phyloP scores from a whole-genome alignment of 2,329 filamentous ascomycete genomes.

The Apiospora phragmitis region DNA sequence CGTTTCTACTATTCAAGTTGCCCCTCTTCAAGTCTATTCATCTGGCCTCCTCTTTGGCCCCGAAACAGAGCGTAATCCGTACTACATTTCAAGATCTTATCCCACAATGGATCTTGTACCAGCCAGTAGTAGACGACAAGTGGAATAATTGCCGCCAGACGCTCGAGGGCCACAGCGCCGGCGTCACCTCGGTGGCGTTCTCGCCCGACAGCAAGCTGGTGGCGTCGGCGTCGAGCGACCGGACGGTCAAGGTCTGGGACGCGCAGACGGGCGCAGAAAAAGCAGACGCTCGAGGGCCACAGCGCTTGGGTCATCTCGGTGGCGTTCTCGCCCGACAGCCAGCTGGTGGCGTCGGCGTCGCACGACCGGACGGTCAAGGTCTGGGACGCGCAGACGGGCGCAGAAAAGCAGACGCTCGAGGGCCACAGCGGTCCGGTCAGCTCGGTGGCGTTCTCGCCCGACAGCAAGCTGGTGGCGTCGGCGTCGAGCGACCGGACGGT shows the following conservation, averaged over 20 bases:
- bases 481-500: no score
- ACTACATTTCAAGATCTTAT: constrained; percentile 18
- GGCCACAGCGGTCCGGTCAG: no score
- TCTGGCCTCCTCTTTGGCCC: constrained; percentile 33
- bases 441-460: no score
- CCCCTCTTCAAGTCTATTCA: constrained; percentile 35
- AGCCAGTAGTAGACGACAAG: constrained; percentile 15
- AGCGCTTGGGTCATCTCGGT: no score
- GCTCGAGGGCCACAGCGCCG: not conserved
- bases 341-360: no score
- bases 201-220: constrained; percentile 1
- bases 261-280: no score
- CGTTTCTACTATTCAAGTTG: constrained; percentile 25
- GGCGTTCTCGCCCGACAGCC: no score
- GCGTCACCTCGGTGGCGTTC: not conserved
- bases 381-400: no score
- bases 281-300: no score
- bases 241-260: constrained; percentile 17
- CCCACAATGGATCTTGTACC: constrained; percentile 19
- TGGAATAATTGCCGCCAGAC: constrained; percentile 18
- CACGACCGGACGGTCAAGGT: no score
- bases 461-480: no score
- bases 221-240: constrained; percentile 19
- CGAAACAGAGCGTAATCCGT: constrained; percentile 27
- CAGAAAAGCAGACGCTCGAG: no score